Evolutionary conservation across 306 rosid species (phyloP).

Genomic region (Dryas drummondii): DNA sequence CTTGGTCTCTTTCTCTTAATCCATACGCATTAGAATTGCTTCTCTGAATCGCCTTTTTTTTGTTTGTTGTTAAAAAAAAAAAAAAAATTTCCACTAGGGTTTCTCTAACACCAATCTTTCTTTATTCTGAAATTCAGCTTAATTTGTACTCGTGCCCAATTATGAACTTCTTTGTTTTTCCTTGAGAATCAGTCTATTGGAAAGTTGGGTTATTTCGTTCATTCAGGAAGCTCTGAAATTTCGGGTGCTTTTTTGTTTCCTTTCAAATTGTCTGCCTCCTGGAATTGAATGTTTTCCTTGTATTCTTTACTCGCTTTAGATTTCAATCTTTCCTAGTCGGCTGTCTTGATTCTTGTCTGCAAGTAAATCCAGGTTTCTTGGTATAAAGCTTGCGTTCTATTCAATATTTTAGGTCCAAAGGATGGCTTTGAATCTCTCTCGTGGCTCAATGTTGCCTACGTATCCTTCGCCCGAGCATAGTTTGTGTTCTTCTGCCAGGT

Average conservation of each 20-base stretch:
- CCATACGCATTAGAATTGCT: not conserved
- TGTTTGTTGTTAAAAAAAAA: too few relatives aligned
- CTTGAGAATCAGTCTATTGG: not conserved
- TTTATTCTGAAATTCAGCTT: not conserved
- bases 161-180: not conserved
- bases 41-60: not conserved
- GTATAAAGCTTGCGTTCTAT: conserved; percentile 19
- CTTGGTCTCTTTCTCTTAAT: not conserved
- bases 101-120: conserved; percentile 4
- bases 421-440: conserved; percentile 39
- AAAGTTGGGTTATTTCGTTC: not conserved
- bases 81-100: conserved; percentile 3
- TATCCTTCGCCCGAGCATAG: conserved; percentile 23
- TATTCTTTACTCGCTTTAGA: not conserved
- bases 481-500: conserved; percentile 17
- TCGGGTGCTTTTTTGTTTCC: conserved; percentile 2
- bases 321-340: not conserved
- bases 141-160: not conserved
- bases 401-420: not conserved
- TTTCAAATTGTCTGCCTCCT: not conserved
- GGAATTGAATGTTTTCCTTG: conserved; percentile 1
- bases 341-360: too few relatives aligned
- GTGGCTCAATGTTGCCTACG: conserved; percentile 17
- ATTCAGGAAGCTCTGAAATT: conserved; percentile 8
- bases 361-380: conserved; percentile 8